Base-by-base conservation (phyloP, 148 eudicot species). In the Arbutus unedo region DNA sequence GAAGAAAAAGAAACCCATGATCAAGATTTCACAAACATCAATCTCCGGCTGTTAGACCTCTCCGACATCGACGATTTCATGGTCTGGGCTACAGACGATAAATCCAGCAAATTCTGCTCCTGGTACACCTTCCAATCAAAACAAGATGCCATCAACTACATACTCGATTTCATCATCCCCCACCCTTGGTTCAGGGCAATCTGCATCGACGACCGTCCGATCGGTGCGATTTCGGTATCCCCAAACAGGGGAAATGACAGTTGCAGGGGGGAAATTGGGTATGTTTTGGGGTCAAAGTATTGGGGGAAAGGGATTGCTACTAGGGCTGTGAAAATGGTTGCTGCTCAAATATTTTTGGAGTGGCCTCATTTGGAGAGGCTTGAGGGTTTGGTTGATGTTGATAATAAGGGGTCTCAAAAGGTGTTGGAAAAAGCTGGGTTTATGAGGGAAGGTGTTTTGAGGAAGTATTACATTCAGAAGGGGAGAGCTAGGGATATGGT, bases 251-350 rank as follows among this genome's bases (percentile, higher is more conserved):
- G 89, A 0, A 84, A 49, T 50, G 90, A 88, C 56, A 75, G 72
- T 1, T 86, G 88, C 59, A 80, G 90, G 43, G 92, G 78, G 0
- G 92, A 88, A 74, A 54, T 91, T 16, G 94, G 92, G 0, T 90
- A 91, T 75, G 87, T 80, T 59, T 31, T 91, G 48, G 89, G 80
- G 4, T 79, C 91, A 41, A 79, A 70, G 72, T 90, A 85, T 71
- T 88, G 94, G 94, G 92, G 92, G 1, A 90, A 83, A 76, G 92
- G 94, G 55, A 83, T 91, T 8, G 91, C 87, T 0, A 88, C 93
- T 8, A 38, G 53, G 64, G 91, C 91, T 3, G 92, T 87, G 79
- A 86, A 81, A 56, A 60, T 83, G 70, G 85, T 85, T 38, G 86
- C 87, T 18, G 56, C 85, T 2, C 60, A 82, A 1, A 78, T 90